Conservation (phyloP, 495 filamentous ascomycete genomes). For the Pseudotulostoma volvatum region DNA sequence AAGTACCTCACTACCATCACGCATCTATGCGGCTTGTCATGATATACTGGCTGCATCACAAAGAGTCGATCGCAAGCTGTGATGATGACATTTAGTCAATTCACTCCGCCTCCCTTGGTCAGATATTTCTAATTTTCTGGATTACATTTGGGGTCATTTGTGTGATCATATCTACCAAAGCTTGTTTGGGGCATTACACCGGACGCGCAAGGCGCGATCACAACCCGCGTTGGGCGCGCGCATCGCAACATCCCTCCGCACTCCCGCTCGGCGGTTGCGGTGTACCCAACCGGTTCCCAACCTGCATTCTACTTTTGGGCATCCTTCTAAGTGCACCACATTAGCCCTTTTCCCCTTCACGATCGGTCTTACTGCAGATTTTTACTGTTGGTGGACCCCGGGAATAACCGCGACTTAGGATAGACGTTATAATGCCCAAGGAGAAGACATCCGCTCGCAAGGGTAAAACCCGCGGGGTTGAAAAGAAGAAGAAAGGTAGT, state of each 20-base stretch:
- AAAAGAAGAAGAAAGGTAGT: constrained; percentile 78
- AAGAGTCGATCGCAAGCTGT: not conserved
- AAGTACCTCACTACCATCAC: too few relatives aligned
- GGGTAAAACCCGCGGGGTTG: constrained; percentile 32
- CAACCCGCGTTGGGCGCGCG: too few relatives aligned
- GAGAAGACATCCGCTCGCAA: constrained; percentile 47
- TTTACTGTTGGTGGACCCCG: not conserved
- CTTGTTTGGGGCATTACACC: too few relatives aligned
- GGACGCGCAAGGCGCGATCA: too few relatives aligned
- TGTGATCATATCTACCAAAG: too few relatives aligned
- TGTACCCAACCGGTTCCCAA: not conserved
- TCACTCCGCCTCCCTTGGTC: not conserved
- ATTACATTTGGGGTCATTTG: not conserved
- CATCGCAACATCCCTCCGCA: not conserved
- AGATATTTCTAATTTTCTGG: not conserved
- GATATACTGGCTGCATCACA: too few relatives aligned
- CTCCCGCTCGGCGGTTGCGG: not conserved
- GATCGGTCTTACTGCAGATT: constrained; percentile 6
- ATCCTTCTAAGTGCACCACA: not conserved
- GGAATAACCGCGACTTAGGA: not conserved
- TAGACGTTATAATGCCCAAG: constrained; percentile 53
- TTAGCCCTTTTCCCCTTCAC: constrained; percentile 1
- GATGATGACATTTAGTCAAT: not conserved
- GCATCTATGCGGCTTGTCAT: too few relatives aligned
- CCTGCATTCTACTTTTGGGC: constrained; percentile 2